Percentiles rank a stretch among this genome's conserved stretches.
These are phyloP conservation scores for Pythium monospermum DNA, from an alignment of 352 stramenopile species.

Conservation along the genomic window DNA sequence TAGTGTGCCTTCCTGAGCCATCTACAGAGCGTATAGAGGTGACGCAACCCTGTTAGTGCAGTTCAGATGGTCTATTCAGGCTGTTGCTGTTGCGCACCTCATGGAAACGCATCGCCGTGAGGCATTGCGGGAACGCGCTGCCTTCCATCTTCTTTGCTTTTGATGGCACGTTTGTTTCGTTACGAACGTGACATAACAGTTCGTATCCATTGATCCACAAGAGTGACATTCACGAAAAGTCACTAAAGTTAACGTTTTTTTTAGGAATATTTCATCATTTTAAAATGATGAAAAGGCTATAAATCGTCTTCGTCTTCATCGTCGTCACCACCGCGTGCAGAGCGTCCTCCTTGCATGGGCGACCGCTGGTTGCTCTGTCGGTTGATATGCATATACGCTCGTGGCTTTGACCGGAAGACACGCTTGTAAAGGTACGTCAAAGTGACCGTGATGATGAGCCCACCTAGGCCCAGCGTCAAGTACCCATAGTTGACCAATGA, in stretches of 20 bases:
- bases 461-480: constrained; percentile 55
- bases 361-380: constrained; percentile 30
- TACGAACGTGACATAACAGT: no score
- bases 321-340: constrained; percentile 31
- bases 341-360: constrained; percentile 20
- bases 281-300: no score
- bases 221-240: no score
- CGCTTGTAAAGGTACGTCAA: constrained; percentile 65
- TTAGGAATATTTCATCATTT: no score
- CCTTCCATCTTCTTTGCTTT: constrained; percentile 17
- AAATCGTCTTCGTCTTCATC: constrained; percentile 33
- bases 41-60: not conserved
- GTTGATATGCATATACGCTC: constrained; percentile 75
- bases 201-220: no score
- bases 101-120: constrained; percentile 55
- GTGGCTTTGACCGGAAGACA: constrained; percentile 50
- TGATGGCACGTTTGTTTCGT: not conserved
- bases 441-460: constrained; percentile 53
- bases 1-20: constrained; percentile 23
- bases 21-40: constrained; percentile 13
- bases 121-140: constrained; percentile 47
- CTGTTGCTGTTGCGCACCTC: constrained; percentile 30
- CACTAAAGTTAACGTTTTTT: no score
- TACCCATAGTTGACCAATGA: constrained; percentile 60
- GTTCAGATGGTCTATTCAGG: not conserved